A percentile compares a stretch with the other conserved stretches of the same genome.
phyloP scores from a whole-genome alignment of 179 eudicot genomes.

The Vitellaria paradoxa region DNA sequence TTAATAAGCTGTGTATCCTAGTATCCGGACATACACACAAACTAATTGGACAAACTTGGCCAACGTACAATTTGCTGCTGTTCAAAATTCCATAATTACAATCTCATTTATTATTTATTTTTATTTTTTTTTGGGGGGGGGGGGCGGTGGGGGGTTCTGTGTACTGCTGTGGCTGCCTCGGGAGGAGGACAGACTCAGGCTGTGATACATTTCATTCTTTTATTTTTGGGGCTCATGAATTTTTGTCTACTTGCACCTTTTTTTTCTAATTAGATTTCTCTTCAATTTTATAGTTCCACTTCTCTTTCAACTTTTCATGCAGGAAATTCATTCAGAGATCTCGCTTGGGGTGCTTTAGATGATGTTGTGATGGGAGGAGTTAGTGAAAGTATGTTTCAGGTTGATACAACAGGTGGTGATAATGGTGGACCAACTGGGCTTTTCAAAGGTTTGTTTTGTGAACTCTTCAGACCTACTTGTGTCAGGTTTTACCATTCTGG shows the following conservation, averaged over 20 bases:
- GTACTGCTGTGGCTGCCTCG: too few species aligned
- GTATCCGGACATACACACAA: not conserved
- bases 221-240: too few species aligned
- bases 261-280: slow-evolving; percentile 1
- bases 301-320: slow-evolving; percentile 15
- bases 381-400: slow-evolving; percentile 72
- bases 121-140: too few species aligned
- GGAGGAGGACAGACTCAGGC: too few species aligned
- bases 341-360: slow-evolving; percentile 96
- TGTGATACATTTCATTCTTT: too few species aligned
- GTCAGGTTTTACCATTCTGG: not conserved
- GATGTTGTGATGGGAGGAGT: slow-evolving; percentile 99
- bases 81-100: not conserved
- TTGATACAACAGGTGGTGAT: slow-evolving; percentile 82
- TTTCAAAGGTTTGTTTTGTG: slow-evolving; percentile 63
- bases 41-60: not conserved
- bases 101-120: not conserved
- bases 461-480: not conserved
- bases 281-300: not conserved
- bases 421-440: slow-evolving; percentile 73
- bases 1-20: not conserved
- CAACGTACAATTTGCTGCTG: not conserved
- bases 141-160: too few species aligned
- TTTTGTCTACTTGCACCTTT: not conserved
- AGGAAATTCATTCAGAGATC: slow-evolving; percentile 68